phyloP scores from a whole-genome alignment of 2,329 filamentous ascomycete species.

The Cryphonectria japonica region DNA sequence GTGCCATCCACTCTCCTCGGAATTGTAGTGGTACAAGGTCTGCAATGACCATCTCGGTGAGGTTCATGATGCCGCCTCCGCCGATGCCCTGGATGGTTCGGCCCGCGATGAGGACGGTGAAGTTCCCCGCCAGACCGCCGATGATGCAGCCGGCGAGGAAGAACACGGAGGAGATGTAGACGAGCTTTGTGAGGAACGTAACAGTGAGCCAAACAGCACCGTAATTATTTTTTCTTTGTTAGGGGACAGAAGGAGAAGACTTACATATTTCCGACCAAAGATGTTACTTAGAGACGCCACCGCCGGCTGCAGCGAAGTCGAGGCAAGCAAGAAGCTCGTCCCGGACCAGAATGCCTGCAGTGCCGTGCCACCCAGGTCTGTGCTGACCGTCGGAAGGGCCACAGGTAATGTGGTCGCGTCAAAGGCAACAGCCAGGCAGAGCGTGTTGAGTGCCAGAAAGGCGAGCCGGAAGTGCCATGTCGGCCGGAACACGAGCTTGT shows the following conservation, averaged over 20 bases:
- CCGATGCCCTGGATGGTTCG: constrained; percentile 56
- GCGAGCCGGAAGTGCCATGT: constrained; percentile 48
- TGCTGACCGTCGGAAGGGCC: constrained; percentile 59
- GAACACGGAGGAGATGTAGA: constrained; percentile 38
- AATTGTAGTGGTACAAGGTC: constrained; percentile 50
- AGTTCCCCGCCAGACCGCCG: constrained; percentile 45
- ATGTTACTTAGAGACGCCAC: constrained; percentile 43
- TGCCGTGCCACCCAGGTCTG: constrained; percentile 54
- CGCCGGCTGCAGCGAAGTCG: constrained; percentile 61
- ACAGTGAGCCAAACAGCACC: not conserved
- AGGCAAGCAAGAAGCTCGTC: constrained; percentile 70
- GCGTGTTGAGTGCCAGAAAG: constrained; percentile 54
- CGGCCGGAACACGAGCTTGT: constrained; percentile 38
- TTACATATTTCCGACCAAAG: constrained; percentile 40
- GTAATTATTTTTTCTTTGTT: too few relatives aligned
- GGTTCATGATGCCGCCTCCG: constrained; percentile 52
- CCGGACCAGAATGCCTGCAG: constrained; percentile 73
- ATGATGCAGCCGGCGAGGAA: constrained; percentile 47
- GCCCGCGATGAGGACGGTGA: constrained; percentile 51
- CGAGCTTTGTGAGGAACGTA: constrained; percentile 24
- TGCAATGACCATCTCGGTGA: constrained; percentile 51
- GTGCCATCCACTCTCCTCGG: constrained; percentile 46
- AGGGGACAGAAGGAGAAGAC: constrained; percentile 5
- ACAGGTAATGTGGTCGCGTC: constrained; percentile 69
- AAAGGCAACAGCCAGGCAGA: constrained; percentile 65